These are phyloP conservation scores for Syzygium jambos DNA, from an alignment of 345 rosid genomes.

Conservation along the genomic window DNA sequence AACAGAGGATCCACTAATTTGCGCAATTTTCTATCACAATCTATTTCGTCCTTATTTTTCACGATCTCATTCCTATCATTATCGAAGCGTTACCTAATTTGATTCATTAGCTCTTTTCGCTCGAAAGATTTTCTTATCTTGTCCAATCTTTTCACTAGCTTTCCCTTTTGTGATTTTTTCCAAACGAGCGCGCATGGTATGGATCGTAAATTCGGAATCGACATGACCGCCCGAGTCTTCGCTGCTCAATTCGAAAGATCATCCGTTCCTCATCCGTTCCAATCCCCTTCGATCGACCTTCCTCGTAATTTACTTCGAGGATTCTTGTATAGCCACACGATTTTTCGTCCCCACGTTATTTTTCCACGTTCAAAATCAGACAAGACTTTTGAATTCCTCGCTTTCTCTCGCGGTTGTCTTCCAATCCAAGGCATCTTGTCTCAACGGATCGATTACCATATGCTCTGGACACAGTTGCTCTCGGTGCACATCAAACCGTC, in stretches of 20 bases:
- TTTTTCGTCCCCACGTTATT: background rate
- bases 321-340: background rate
- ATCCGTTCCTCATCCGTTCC: too few relatives aligned
- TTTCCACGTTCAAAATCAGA: background rate
- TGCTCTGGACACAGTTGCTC: background rate
- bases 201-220: background rate
- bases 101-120: background rate
- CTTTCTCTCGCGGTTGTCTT: background rate
- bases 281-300: too few relatives aligned
- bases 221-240: background rate
- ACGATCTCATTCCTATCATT: background rate
- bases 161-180: background rate
- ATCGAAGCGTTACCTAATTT: background rate
- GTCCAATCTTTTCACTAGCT: background rate
- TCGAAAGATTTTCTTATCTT: background rate
- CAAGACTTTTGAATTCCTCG: background rate
- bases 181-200: background rate
- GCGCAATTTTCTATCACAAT: background rate
- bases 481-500: background rate
- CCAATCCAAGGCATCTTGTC: background rate
- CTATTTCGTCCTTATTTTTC: background rate
- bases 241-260: background rate
- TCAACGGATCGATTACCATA: background rate
- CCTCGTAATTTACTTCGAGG: background rate
- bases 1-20: background rate